These are phyloP conservation scores for Corniculantispora saksenae DNA, from an alignment of 2,329 filamentous ascomycete genomes.

Conservation along the genomic window DNA sequence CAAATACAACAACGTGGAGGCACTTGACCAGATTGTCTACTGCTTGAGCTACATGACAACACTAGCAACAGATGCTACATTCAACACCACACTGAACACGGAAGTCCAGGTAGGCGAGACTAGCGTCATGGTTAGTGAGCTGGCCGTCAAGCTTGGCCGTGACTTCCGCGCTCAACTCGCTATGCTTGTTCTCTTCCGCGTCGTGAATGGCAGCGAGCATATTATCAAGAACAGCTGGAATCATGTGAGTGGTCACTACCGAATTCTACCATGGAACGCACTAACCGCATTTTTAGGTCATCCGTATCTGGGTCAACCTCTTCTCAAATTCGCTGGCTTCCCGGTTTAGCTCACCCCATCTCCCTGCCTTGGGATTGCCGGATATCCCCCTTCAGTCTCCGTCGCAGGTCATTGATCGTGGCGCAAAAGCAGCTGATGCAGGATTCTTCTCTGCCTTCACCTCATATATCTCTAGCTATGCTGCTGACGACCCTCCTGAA, in stretches of 20 bases:
- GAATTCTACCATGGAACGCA: slow-evolving; percentile 9
- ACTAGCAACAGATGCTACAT: slow-evolving; percentile 71
- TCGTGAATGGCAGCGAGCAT: slow-evolving; percentile 81
- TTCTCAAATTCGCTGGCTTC: slow-evolving; percentile 94
- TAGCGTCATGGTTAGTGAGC: slow-evolving; percentile 97
- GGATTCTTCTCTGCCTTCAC: slow-evolving; percentile 93
- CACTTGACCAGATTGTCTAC: slow-evolving; percentile 88
- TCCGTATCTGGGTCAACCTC: slow-evolving; percentile 90
- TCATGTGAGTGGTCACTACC: slow-evolving; percentile 57
- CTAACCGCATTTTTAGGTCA: slow-evolving; percentile 61
- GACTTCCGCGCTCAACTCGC: slow-evolving; percentile 93
- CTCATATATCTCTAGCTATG: slow-evolving; percentile 97
- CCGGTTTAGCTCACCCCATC: slow-evolving; percentile 67
- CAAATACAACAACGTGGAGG: slow-evolving; percentile 79
- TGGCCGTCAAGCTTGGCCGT: slow-evolving; percentile 91
- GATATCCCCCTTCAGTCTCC: slow-evolving; percentile 88
- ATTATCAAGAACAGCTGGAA: slow-evolving; percentile 78
- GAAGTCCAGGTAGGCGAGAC: slow-evolving; percentile 91
- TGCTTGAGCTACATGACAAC: slow-evolving; percentile 90
- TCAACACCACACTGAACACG: slow-evolving; percentile 87
- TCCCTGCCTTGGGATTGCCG: slow-evolving; percentile 68
- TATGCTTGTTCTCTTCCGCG: slow-evolving; percentile 90
- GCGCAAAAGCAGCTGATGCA: slow-evolving; percentile 72
- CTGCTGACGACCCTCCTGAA: slow-evolving; percentile 94
- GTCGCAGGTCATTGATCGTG: slow-evolving; percentile 89